Evolutionary conservation across 805 yeast genomes (phyloP), one percentile per base, ranked within the genome.

Genomic region (Maudiozyma barnettii): DNA sequence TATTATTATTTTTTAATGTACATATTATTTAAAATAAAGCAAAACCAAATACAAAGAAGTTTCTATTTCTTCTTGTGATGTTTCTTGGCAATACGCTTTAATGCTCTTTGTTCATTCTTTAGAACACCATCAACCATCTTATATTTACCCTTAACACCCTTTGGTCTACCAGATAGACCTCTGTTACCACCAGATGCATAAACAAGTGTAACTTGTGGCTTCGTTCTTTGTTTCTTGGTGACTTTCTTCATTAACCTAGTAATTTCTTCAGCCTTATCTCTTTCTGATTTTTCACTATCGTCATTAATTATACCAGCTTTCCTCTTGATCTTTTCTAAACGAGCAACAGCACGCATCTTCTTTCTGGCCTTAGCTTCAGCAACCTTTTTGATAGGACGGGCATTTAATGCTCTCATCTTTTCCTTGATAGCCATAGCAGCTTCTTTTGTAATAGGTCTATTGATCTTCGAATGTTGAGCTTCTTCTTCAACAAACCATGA

Each of bases 361-460:
- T 91, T 91, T 68, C 99, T 82, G 21, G 95, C 97, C 64, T 87
- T 82, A 5, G 99, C 99, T 69, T 93, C 99, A 56, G 86, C 77
- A n/a, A 93, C 97, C 78, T 93, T 93, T 79, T 93, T 93, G 61
- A 93, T 91, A 10, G 99, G 99, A 66, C 99, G 81, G 10, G 99
- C 97, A 67, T 93, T 93, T 65, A 93, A 70, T 51, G 90, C 84
- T 61, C 73, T 79, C 73, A 79, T 68, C 62, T 84, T 84, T 55
- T 82, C 90, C 59, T 81, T 82, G 49, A 85, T 70, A 0, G 91
- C 93, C 49, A 78, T 67, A 0, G 86, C 84, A 5, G 95, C 95
- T 68, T 93, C 99, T 67, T 95, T 95, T 7, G 99, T 93, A 51
- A 93, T 85, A 7, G 99, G 99, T 64, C 86, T 83, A 55, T 77